Evolutionary conservation across 108 stramenopile genomes (phyloP).

Genomic region (Nannochloropsis oceanica): DNA sequence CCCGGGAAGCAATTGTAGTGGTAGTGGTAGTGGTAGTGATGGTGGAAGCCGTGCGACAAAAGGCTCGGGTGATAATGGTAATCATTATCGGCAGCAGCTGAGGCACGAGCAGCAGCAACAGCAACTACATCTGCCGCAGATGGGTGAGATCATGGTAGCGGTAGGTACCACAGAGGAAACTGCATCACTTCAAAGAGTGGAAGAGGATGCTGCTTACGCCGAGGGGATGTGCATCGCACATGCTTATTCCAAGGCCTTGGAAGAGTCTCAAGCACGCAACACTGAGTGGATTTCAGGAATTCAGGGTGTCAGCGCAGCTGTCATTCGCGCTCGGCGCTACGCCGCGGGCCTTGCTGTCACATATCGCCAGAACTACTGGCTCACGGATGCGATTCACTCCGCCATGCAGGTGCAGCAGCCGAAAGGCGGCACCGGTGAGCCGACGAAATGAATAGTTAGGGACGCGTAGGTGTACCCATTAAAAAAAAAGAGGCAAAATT

Average conservation of each 20-base stretch:
- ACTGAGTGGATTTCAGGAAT: neutral
- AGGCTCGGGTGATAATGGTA: neutral
- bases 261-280: neutral
- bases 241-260: neutral
- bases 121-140: too few relatives aligned
- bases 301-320: neutral
- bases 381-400: neutral
- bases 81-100: neutral
- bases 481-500: too few relatives aligned
- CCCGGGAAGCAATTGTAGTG: neutral
- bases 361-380: neutral
- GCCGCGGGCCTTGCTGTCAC: neutral
- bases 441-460: too few relatives aligned
- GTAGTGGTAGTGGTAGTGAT: neutral
- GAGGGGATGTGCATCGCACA: neutral
- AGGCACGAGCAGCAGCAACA: too few relatives aligned
- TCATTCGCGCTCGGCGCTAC: neutral
- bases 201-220: neutral
- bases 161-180: neutral
- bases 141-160: neutral
- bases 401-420: too few relatives aligned
- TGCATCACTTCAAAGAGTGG: neutral
- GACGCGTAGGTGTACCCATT: too few relatives aligned
- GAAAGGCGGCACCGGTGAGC: too few relatives aligned
- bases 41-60: neutral